These are phyloP conservation scores for Xerocomus minutiporus DNA, from an alignment of 1,284 basidiomycete genomes.

Conservation along the genomic window DNA sequence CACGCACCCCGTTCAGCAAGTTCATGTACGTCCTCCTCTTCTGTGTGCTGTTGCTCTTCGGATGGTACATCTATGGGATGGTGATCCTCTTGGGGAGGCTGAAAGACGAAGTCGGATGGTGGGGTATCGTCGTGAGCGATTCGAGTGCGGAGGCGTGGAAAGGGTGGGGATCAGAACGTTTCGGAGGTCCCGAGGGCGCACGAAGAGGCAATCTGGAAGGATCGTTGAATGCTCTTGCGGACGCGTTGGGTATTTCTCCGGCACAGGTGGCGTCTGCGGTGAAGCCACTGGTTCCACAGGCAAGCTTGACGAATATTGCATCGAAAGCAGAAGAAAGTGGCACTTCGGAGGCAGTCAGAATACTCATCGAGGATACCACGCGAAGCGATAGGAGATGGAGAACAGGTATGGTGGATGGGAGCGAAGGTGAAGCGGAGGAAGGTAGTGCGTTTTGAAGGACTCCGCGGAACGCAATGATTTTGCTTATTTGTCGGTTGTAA, in stretches of 20 bases:
- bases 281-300: slow-evolving; percentile 52
- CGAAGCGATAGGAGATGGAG: neutral
- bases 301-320: slow-evolving; percentile 50
- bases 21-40: slow-evolving; percentile 15
- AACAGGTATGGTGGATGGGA: neutral
- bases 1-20: slow-evolving; percentile 6
- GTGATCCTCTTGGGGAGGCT: slow-evolving; percentile 9
- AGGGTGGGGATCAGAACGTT: neutral
- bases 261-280: slow-evolving; percentile 59
- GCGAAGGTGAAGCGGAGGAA: neutral
- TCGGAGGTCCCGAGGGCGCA: neutral
- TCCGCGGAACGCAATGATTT: neutral
- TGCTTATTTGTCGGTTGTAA: too few relatives aligned
- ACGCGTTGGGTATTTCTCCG: slow-evolving; percentile 56
- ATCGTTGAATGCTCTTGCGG: slow-evolving; percentile 54
- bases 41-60: slow-evolving; percentile 14
- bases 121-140: slow-evolving; percentile 15
- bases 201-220: slow-evolving; percentile 36
- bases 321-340: slow-evolving; percentile 39
- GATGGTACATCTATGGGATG: slow-evolving; percentile 21
- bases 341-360: slow-evolving; percentile 35
- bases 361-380: slow-evolving; percentile 30
- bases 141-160: neutral
- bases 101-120: slow-evolving; percentile 27
- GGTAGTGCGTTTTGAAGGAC: neutral